Evolutionary conservation across 345 rosid genomes (phyloP), one percentile per base, ranked within the genome.

Genomic region (Salix arbutifolia): DNA sequence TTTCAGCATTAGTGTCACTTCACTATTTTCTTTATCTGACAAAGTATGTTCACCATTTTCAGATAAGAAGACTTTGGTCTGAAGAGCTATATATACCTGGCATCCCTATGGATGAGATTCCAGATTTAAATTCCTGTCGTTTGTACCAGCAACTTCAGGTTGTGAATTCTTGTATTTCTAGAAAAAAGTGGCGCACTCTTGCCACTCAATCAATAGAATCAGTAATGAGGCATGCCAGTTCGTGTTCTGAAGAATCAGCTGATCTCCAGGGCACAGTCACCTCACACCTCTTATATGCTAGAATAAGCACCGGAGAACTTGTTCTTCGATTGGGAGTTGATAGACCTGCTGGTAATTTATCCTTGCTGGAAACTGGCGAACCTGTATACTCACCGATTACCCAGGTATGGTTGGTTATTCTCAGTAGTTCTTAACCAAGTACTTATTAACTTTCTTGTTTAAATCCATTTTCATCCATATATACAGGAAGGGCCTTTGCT

Each of bases 301-400:
- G 81, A 88, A 70, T 83, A 80, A 87, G 80, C 80, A 82, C 81
- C 8, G 92, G 98, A 67, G 97, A 96, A 80, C 85, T 84, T 75
- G 90, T 90, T 80, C 90, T 91, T 56, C 92, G 99, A 72, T 81
- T 91, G 31, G 98, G 99, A 50, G 86, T 86, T 74, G 69, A 86
- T 77, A 83, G 64, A 65, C 88, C 70, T 62, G 83, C 90, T 75
- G 84, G 84, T 65, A 87, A 86, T 84, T 82, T 96, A 78, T 87
- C 83, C 77, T 89, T 96, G 96, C 86, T 96, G 89, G 97, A 93
- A 85, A 96, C 93, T 65, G 94, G 92, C 46, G 99, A 96, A 86
- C 96, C 91, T 73, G 84, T 96, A 76, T 96, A 91, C 80, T 80
- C 91, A 58, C 98, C 99, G 52, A 81, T 91, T 72, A 83, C 91